Base-by-base conservation (phyloP, 108 stramenopile genomes). In the Fistulifera pelliculosa region DNA sequence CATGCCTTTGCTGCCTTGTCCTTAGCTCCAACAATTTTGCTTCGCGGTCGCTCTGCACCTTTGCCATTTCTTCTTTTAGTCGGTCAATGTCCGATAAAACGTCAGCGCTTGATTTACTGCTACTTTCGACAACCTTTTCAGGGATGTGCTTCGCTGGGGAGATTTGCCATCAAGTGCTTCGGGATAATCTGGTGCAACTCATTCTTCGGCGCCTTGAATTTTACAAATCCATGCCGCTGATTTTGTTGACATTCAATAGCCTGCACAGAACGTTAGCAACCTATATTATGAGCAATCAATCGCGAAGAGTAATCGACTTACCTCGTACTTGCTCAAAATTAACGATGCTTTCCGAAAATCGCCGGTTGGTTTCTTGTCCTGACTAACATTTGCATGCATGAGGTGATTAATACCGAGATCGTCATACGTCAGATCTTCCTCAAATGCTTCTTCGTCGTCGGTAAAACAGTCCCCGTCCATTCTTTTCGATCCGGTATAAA, bases 191-290 rank as follows among this genome's bases (percentile, higher is more conserved):
- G 31, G 31, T 35, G 31, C 6, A 8, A 35, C 8, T 3, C 3
- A 35, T 35, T 35, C 6, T 35, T 35, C 6, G 31, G 31, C 31
- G 31, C 8, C 19, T 40, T 38, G 39, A 57, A 57, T 6, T 5
- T 57, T 2, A 57, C 56, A 18, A 57, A 57, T 17, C 56, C 56
- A 22, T 24, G 43, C 56, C 24, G 21, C 23, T 57, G 15, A 19
- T 44, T 44, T 26, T 57, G 38, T 41, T 21, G 19, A 57, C 56
- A 57, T 26, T 54, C 53, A 38, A 54, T 54, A 2, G 53, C 53
- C 53, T 54, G 27, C 17, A 18, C 11, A 16, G 53, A 8, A 38
- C 2, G 28, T 35, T 21, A 17, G 14, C 5, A 19, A 8, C 31
- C 11, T 27, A 35, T 35, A n/a, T 35, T 3, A 35, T 35, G 31